phyloP scores from a whole-genome alignment of 305 asterid species.

The Lippia alba region DNA sequence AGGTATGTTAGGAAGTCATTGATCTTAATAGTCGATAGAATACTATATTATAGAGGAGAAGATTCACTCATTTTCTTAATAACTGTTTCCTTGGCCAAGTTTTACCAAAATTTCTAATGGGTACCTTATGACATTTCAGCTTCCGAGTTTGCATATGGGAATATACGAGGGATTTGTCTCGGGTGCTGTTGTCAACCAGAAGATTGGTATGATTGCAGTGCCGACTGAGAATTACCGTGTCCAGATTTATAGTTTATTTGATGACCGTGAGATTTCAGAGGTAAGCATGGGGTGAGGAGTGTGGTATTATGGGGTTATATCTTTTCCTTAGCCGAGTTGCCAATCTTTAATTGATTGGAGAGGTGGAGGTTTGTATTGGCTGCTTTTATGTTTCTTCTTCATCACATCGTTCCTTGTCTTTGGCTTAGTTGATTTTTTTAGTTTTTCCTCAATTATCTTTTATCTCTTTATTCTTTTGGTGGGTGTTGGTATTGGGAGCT shows the following conservation, averaged over 20 bases:
- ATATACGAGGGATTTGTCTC: slow-evolving; percentile 54
- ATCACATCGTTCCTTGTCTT: neutral
- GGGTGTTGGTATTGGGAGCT: neutral
- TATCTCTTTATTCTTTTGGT: neutral
- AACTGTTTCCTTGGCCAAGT: slow-evolving; percentile 11
- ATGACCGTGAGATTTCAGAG: slow-evolving; percentile 91
- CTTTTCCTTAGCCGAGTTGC: neutral
- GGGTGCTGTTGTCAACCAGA: slow-evolving; percentile 56
- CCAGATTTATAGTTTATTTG: slow-evolving; percentile 76
- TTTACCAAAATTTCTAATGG: slow-evolving; percentile 25
- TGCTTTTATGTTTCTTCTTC: slow-evolving; percentile 4
- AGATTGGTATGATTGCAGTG: slow-evolving; percentile 71
- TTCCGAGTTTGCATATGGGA: slow-evolving; percentile 57
- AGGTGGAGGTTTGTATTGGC: neutral
- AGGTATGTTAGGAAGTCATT: slow-evolving; percentile 54
- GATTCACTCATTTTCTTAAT: slow-evolving; percentile 2
- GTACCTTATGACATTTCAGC: slow-evolving; percentile 52
- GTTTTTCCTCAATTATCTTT: neutral
- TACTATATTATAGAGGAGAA: slow-evolving; percentile 9
- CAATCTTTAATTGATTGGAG: slow-evolving; percentile 6
- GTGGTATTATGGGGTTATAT: neutral
- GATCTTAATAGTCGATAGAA: slow-evolving; percentile 21
- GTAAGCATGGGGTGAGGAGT: slow-evolving; percentile 44
- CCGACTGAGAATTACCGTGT: slow-evolving; percentile 83
- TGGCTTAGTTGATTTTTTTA: too few relatives aligned